phyloP scores from a whole-genome alignment of 2,329 filamentous ascomycete species.

The Neopestalotiopsis clavispora region DNA sequence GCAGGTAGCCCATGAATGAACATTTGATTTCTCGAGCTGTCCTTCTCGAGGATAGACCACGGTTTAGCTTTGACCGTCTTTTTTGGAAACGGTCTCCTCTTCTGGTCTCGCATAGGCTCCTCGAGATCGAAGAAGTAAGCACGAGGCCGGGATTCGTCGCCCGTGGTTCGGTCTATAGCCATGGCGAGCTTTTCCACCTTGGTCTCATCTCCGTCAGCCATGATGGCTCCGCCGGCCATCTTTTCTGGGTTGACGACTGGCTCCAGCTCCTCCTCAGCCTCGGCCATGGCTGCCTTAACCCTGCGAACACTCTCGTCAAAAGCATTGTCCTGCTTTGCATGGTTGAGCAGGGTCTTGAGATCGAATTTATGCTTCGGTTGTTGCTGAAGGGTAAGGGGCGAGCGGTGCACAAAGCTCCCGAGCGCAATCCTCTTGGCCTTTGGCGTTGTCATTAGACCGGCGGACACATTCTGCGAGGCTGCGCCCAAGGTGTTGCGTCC shows the following conservation, averaged over 20 bases:
- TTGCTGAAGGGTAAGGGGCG: slow-evolving; percentile 53
- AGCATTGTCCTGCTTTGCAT: slow-evolving; percentile 63
- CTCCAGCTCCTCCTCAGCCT: slow-evolving; percentile 27
- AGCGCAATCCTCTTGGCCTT: slow-evolving; percentile 51
- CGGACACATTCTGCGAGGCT: slow-evolving; percentile 26
- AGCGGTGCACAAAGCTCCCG: slow-evolving; percentile 40
- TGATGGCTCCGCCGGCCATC: slow-evolving; percentile 47
- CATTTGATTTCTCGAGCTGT: slow-evolving; percentile 58
- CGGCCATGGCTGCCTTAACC: slow-evolving; percentile 40
- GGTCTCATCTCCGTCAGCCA: slow-evolving; percentile 32
- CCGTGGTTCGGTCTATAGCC: slow-evolving; percentile 56
- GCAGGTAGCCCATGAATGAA: slow-evolving; percentile 68
- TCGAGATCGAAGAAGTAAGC: slow-evolving; percentile 57
- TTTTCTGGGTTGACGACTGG: slow-evolving; percentile 23
- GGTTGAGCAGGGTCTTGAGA: slow-evolving; percentile 64
- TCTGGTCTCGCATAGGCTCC: slow-evolving; percentile 30
- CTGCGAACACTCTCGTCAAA: slow-evolving; percentile 59
- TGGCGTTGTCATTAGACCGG: slow-evolving; percentile 42
- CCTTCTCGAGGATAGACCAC: slow-evolving; percentile 56
- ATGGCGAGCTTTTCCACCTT: slow-evolving; percentile 40
- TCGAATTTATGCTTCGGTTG: slow-evolving; percentile 63
- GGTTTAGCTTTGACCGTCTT: slow-evolving; percentile 39
- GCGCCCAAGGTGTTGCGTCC: slow-evolving; percentile 18
- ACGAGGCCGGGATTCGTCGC: slow-evolving; percentile 38
- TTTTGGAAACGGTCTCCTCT: slow-evolving; percentile 41